phyloP scores from a whole-genome alignment of 1,284 basidiomycete species.

The Spongiforma sp. region DNA sequence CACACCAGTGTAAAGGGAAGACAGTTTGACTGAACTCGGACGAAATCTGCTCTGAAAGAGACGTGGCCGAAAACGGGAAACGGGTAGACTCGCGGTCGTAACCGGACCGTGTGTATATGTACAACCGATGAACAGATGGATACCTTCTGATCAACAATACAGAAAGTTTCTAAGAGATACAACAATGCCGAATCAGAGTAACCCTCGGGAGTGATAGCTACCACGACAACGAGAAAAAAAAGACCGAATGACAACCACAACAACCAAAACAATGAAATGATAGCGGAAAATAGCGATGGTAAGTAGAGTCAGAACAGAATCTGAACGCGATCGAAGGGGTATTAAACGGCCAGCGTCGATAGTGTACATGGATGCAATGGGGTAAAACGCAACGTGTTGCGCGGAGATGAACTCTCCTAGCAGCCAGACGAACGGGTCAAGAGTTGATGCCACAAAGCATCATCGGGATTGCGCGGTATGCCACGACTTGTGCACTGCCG shows the following conservation, averaged over 20 bases:
- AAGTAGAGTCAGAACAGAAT: constrained; percentile 22
- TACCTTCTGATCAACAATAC: constrained; percentile 1
- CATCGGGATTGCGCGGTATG: background rate
- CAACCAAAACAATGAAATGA: constrained; percentile 2
- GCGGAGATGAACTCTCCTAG: background rate
- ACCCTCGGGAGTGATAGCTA: constrained; percentile 8
- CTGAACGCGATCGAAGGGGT: constrained; percentile 27
- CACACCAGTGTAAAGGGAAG: constrained; percentile 34
- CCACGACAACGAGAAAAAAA: constrained; percentile 9
- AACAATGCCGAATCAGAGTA: constrained; percentile 10
- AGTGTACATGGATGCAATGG: constrained; percentile 15
- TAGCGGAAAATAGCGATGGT: background rate
- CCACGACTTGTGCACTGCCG: background rate
- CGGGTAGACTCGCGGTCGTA: too few relatives aligned
- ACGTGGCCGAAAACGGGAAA: constrained; percentile 19
- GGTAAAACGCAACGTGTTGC: background rate
- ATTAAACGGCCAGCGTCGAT: constrained; percentile 38
- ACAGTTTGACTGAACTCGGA: constrained; percentile 30
- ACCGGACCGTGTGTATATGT: too few relatives aligned
- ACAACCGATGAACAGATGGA: too few relatives aligned
- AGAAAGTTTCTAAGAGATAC: constrained; percentile 13
- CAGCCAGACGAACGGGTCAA: constrained; percentile 3
- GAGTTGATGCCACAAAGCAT: too few relatives aligned
- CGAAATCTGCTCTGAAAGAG: background rate
- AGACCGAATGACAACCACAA: constrained; percentile 12